Percentiles rank a stretch among this genome's conserved stretches.
These are phyloP conservation scores for Phytophthora nicotianae DNA, from an alignment of 352 stramenopile genomes.

Conservation along the genomic window DNA sequence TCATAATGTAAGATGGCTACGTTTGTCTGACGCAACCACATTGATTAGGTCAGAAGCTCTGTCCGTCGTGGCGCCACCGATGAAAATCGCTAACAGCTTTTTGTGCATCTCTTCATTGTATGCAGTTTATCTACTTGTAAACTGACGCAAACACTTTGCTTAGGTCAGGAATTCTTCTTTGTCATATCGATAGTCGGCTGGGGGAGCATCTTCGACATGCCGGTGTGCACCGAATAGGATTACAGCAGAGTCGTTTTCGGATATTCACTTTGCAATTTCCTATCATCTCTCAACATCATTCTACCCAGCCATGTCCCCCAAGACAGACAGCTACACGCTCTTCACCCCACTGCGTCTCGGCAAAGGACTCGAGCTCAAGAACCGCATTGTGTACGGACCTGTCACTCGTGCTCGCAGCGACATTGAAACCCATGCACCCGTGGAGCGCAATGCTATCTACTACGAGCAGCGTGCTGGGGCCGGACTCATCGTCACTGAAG, in stretches of 20 bases:
- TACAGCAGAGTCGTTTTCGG: not conserved
- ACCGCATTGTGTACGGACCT: slow-evolving; percentile 50
- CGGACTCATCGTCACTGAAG: slow-evolving; percentile 59
- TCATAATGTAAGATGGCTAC: not conserved
- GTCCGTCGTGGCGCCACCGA: not conserved
- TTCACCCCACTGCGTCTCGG: slow-evolving; percentile 35
- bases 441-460: slow-evolving; percentile 37
- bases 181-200: not conserved
- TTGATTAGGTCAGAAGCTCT: slow-evolving; percentile 24
- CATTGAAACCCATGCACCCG: slow-evolving; percentile 21
- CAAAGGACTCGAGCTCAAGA: slow-evolving; percentile 36
- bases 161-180: slow-evolving; percentile 7
- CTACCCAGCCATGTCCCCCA: slow-evolving; percentile 18
- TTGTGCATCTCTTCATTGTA: too few species aligned
- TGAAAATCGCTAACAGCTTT: not conserved
- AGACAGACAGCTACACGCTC: slow-evolving; percentile 31
- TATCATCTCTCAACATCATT: not conserved
- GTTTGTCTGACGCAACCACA: slow-evolving; percentile 20
- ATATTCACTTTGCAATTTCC: slow-evolving; percentile 18
- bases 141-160: slow-evolving; percentile 10
- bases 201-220: too few species aligned
- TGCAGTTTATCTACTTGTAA: not conserved
- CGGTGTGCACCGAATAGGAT: not conserved
- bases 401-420: slow-evolving; percentile 37
- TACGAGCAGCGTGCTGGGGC: slow-evolving; percentile 43